Evolutionary conservation across 2,329 filamentous ascomycete species (phyloP), one percentile per base, ranked within the genome.

Genomic region (Cercospora zeina): DNA sequence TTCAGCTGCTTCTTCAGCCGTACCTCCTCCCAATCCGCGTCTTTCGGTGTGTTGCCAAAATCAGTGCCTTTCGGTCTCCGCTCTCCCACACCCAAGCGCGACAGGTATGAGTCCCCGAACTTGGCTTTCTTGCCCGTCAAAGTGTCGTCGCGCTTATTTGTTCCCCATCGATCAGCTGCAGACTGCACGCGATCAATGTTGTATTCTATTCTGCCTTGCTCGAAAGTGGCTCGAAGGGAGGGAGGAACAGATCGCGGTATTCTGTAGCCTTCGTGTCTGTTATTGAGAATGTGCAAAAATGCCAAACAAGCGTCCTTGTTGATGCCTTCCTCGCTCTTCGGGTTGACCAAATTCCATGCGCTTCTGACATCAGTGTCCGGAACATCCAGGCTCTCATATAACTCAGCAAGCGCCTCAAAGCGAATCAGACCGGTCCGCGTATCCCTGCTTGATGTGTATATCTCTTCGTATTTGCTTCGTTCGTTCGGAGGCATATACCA

Each of bases 401-500:
- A 85, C 59, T 90, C 89, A 71, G 90, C 84, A 57, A 97, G 84
- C 13, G 90, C 82, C 63, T 86, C 82, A 77, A 97, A 95, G 88
- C 74, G 66, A 36, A 78, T 75, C 66, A 96, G 91, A 67, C 95
- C 95, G 31, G 72, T 68, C 56, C 93, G 88, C 75, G 88, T 86
- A 76, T 96, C 90, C 64, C 92, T 86, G 79, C 92, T 96, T 71
- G 96, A 92, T 67, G 89, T 89, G 79, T 97, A 99, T 77, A 99
- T 99, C 71, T 93, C 91, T 77, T 97, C 92, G 79, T 99, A 99
- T 78, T 97, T 97, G 67, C 86, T 75, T 79, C 96, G 96, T 79
- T 99, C 93, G 31, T 82, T 78, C 0, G 95, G 95, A 63, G 87
- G 92, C 91, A 99, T 99, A 80, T 99, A 99, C 95, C 95, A 99